phyloP scores from a whole-genome alignment of 768 basidiomycete genomes.

The Trametes cingulata region DNA sequence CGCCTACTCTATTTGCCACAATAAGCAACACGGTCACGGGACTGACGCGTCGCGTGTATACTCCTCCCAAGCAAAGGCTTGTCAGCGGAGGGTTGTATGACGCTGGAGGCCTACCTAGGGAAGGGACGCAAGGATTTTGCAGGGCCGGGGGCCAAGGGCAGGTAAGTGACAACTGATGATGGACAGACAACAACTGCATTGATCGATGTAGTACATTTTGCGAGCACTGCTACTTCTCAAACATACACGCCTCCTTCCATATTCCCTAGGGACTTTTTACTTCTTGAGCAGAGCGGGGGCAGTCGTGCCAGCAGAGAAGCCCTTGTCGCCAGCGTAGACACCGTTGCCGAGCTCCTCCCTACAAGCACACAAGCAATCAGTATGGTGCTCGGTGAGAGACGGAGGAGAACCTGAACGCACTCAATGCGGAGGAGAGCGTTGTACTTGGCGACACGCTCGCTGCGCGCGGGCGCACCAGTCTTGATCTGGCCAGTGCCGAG shows the following conservation, averaged over 20 bases:
- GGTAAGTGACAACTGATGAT: background rate
- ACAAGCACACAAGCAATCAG: background rate
- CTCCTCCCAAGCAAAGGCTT: background rate
- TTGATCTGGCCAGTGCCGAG: conserved; percentile 95
- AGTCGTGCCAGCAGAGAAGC: conserved; percentile 75
- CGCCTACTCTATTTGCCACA: background rate
- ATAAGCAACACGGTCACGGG: conserved; percentile 16
- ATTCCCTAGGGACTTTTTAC: conserved; percentile 18
- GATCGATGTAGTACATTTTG: conserved; percentile 14
- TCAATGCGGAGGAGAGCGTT: conserved; percentile 89
- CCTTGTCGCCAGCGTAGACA: conserved; percentile 75
- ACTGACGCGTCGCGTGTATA: conserved; percentile 16
- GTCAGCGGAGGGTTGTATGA: too few species aligned
- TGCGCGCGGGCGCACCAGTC: conserved; percentile 95
- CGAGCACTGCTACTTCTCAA: conserved; percentile 19
- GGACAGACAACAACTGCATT: conserved; percentile 7
- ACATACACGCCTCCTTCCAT: conserved; percentile 4
- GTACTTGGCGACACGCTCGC: conserved; percentile 96
- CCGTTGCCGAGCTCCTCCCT: conserved; percentile 80
- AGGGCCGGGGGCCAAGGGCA: too few species aligned
- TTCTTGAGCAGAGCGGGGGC: conserved; percentile 71
- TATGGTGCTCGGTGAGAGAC: conserved; percentile 16
- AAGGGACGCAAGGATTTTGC: too few species aligned
- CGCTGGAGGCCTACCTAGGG: too few species aligned
- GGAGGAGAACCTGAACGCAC: conserved; percentile 45